Base-by-base conservation (phyloP, 371 early-diverging fungal species). In the Mortierella sp. region DNA sequence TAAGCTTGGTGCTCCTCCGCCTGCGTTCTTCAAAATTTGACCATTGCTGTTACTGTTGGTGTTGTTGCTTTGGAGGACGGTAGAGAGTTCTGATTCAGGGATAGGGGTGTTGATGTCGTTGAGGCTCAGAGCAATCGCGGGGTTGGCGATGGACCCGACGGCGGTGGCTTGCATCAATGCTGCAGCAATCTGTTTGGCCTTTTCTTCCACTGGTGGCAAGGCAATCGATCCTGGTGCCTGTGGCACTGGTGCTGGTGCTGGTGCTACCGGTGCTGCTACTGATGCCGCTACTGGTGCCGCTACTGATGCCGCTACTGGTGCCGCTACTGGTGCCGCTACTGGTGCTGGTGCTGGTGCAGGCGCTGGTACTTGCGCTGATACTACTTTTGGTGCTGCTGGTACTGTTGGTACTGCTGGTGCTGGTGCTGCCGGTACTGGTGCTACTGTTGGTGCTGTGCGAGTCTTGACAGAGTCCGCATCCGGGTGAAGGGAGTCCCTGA, bases 401-500 rank as follows among this genome's bases (percentile, higher is more conserved):
- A n/a, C n/a, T n/a, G n/a, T n/a, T n/a, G n/a, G n/a, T n/a, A 54
- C 26, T 57, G n/a, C 43, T 37, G 44, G 16, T 43, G 46, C 16
- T 37, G 44, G 10, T 61, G 48, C 9, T 50, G 54, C 69, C 34
- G 28, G 19, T 19, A n/a, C 24, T 24, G 46, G 21, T 0, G 70
- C 57, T 31, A 37, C 26, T 67, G 40, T 31, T 75, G 75, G 24
- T 50, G 13, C 51, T 31, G 74, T 24, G 8, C 53, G 37, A 28
- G 57, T 26, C 19, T 31, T n/a, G 28, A 72, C 48, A 0, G 74
- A 69, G 54, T 73, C 74, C n/a, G 73, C 73, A 19, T 57, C 44
- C 0, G 79, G 72, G 21, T 82, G 72, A 44, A 78, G 55, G 24
- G 76, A 44, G 55, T 79, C 79, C 54, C 83, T 50, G 72, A 83